Conservation (phyloP, 139 green algal genomes). For the Chlorella ohadii region DNA sequence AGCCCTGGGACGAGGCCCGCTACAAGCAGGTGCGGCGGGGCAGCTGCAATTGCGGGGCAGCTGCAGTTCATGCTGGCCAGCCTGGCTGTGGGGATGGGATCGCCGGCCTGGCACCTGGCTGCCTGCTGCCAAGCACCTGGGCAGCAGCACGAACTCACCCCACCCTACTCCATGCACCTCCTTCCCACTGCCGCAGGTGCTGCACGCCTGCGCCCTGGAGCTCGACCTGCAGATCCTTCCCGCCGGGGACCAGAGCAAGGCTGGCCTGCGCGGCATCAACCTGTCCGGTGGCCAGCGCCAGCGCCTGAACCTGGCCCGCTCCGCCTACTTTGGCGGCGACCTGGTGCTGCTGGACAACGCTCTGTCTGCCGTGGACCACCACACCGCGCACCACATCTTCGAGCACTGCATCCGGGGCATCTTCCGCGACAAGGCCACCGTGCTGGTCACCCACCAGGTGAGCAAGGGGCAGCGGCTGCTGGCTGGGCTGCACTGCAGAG, state of each 20-base stretch:
- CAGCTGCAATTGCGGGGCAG: too few species aligned
- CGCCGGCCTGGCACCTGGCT: too few species aligned
- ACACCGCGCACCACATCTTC: slow-evolving; percentile 79
- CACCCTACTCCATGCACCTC: too few species aligned
- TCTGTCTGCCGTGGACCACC: slow-evolving; percentile 90
- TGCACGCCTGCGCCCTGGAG: slow-evolving; percentile 61
- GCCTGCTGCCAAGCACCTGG: too few species aligned
- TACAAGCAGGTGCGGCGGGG: slow-evolving; percentile 46
- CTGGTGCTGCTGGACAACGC: slow-evolving; percentile 93
- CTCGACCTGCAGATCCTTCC: slow-evolving; percentile 77
- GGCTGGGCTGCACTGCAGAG: too few species aligned
- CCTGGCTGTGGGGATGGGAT: too few species aligned
- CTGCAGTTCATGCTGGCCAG: too few species aligned
- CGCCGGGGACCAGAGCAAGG: slow-evolving; percentile 81
- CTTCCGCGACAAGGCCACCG: slow-evolving; percentile 63
- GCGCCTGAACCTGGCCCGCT: slow-evolving; percentile 86
- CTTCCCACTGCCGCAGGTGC: background rate
- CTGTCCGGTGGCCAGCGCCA: slow-evolving; percentile 92
- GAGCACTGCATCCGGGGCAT: slow-evolving; percentile 69
- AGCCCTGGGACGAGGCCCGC: slow-evolving; percentile 53
- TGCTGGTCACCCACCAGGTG: slow-evolving; percentile 88
- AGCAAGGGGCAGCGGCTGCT: too few species aligned
- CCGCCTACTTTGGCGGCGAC: slow-evolving; percentile 82
- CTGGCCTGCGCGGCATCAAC: slow-evolving; percentile 86
- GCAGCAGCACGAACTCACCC: too few species aligned